Evolutionary conservation across 2,329 filamentous ascomycete species (phyloP).

Genomic region (Calonectria crousiana): DNA sequence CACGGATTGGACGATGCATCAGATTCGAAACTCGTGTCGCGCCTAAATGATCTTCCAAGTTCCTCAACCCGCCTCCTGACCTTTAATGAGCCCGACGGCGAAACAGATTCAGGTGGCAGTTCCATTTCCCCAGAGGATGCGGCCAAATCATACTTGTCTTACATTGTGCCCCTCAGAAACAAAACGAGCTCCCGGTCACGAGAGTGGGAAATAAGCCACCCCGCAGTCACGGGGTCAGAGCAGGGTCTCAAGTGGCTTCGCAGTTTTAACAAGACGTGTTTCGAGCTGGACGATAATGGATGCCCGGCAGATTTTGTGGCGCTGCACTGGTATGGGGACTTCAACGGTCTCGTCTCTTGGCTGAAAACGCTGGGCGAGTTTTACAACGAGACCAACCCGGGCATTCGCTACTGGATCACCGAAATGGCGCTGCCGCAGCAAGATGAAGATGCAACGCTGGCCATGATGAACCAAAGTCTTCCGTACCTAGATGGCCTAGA

Average conservation of each 20-base stretch:
- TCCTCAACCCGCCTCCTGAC: slow-evolving; percentile 54
- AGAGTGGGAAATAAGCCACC: slow-evolving; percentile 55
- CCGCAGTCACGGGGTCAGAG: slow-evolving; percentile 54
- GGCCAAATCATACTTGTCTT: slow-evolving; percentile 51
- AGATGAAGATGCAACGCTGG: slow-evolving; percentile 48
- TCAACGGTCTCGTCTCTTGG: slow-evolving; percentile 51
- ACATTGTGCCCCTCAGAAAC: slow-evolving; percentile 51
- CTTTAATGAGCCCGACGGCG: slow-evolving; percentile 58
- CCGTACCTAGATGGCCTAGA: slow-evolving; percentile 49
- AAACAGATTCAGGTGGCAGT: slow-evolving; percentile 54
- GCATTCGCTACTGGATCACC: slow-evolving; percentile 52
- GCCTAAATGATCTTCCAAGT: slow-evolving; percentile 44
- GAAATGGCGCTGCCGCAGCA: slow-evolving; percentile 54
- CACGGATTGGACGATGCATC: slow-evolving; percentile 51
- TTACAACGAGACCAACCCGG: slow-evolving; percentile 46
- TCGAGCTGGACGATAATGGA: slow-evolving; percentile 51
- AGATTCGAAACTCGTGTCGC: slow-evolving; percentile 39
- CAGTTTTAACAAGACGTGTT: slow-evolving; percentile 55
- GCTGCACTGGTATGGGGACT: slow-evolving; percentile 57
- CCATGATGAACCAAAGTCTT: slow-evolving; percentile 57
- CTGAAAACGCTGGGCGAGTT: slow-evolving; percentile 50
- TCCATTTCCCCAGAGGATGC: slow-evolving; percentile 53
- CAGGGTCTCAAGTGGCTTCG: slow-evolving; percentile 54
- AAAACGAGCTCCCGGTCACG: slow-evolving; percentile 31
- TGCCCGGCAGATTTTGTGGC: slow-evolving; percentile 57